A percentile compares a stretch with the other conserved stretches of the same genome.
These are phyloP conservation scores for Podila horticola DNA, from an alignment of 192 early-diverging fungal genomes.

Conservation along the genomic window DNA sequence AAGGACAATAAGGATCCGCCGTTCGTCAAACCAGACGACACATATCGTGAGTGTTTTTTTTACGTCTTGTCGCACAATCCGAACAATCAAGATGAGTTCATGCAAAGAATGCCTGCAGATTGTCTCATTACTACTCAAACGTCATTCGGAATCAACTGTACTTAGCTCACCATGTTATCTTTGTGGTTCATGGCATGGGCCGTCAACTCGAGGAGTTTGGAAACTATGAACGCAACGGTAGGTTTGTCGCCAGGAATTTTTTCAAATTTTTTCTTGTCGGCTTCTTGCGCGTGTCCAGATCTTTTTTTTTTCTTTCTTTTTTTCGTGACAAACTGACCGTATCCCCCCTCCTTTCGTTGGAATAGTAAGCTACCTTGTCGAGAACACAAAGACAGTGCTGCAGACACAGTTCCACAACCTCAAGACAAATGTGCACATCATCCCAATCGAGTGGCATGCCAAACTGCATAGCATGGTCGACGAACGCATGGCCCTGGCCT, in stretches of 20 bases:
- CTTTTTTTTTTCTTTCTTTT: background rate
- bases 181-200: conserved; percentile 66
- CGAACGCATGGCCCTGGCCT: conserved; percentile 47
- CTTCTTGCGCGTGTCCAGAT: background rate
- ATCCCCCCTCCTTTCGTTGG: background rate
- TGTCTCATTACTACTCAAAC: too few species aligned
- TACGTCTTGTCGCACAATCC: background rate
- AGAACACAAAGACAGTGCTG: conserved; percentile 40
- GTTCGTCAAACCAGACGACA: background rate
- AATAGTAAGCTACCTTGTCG: conserved; percentile 33
- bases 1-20: background rate
- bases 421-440: conserved; percentile 47
- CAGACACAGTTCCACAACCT: conserved; percentile 39
- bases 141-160: background rate
- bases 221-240: conserved; percentile 58
- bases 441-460: conserved; percentile 57
- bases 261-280: background rate
- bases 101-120: background rate
- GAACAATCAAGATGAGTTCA: too few species aligned
- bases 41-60: background rate
- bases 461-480: conserved; percentile 55
- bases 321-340: background rate
- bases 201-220: conserved; percentile 60
- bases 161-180: conserved; percentile 56
- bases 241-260: background rate